Evolutionary conservation across 140 eudicot genomes (phyloP).

Genomic region (Flaveria floridana): DNA sequence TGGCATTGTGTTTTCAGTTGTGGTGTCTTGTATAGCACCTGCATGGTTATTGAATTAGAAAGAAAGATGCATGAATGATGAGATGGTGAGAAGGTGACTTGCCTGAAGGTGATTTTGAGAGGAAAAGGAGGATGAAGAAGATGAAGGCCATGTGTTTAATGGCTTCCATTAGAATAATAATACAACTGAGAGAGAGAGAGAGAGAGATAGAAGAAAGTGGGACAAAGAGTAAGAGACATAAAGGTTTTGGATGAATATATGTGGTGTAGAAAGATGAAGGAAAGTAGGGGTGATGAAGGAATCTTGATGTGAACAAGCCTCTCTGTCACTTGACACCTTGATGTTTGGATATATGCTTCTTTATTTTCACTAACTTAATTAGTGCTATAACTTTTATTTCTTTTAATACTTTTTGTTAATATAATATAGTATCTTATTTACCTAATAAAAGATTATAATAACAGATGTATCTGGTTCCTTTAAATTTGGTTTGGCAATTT

Average conservation of each 20-base stretch:
- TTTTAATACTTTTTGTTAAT: too few species aligned
- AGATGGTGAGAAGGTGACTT: neutral
- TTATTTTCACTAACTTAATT: slow-evolving; percentile 12
- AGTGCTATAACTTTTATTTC: neutral
- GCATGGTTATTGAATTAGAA: slow-evolving; percentile 11
- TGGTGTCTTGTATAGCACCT: slow-evolving; percentile 15
- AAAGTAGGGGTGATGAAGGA: slow-evolving; percentile 32
- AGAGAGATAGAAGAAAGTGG: slow-evolving; percentile 14
- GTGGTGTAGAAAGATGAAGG: slow-evolving; percentile 37
- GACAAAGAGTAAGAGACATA: slow-evolving; percentile 16
- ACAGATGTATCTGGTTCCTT: neutral
- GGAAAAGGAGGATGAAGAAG: slow-evolving; percentile 33
- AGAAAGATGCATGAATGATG: neutral
- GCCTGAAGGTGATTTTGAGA: slow-evolving; percentile 22
- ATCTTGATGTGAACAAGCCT: slow-evolving; percentile 34
- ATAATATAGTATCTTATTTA: too few species aligned
- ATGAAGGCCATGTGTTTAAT: slow-evolving; percentile 5
- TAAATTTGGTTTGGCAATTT: neutral
- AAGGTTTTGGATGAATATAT: slow-evolving; percentile 12
- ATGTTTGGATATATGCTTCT: slow-evolving; percentile 22
- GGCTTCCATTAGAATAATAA: slow-evolving; percentile 18
- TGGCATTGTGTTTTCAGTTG: neutral
- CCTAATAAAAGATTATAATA: too few species aligned
- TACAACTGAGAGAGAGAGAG: neutral
- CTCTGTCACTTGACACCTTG: slow-evolving; percentile 27